Percentiles rank a stretch among this genome's conserved stretches.
phyloP scores from a whole-genome alignment of 2,329 filamentous ascomycete genomes.

The Neocatenulostroma microsporum region DNA sequence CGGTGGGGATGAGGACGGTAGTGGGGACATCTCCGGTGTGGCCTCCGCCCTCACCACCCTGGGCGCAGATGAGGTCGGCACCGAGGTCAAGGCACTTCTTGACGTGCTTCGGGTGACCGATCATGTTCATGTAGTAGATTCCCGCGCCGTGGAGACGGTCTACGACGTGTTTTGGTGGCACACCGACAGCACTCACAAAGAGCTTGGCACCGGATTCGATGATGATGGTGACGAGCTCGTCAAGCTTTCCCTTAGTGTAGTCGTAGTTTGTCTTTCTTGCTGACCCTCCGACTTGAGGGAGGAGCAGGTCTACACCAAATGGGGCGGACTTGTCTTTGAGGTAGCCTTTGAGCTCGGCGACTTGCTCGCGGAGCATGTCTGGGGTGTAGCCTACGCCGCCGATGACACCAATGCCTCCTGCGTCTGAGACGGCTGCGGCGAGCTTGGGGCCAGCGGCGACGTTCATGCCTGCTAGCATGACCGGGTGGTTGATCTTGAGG shows the following conservation, averaged over 20 bases:
- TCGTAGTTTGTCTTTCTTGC: constrained; percentile 92
- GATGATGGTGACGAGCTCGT: constrained; percentile 79
- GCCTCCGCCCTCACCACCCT: constrained; percentile 87
- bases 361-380: constrained; percentile 65
- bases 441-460: constrained; percentile 67
- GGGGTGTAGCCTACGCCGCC: constrained; percentile 63
- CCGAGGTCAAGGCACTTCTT: constrained; percentile 79
- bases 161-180: constrained; percentile 67
- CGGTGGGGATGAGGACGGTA: constrained; percentile 76
- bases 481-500: constrained; percentile 76
- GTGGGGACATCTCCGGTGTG: constrained; percentile 85
- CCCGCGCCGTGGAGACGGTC: constrained; percentile 69
- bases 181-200: constrained; percentile 82
- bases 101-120: constrained; percentile 84
- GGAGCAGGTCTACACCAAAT: constrained; percentile 84
- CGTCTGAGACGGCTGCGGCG: constrained; percentile 80
- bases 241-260: constrained; percentile 82
- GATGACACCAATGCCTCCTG: constrained; percentile 66
- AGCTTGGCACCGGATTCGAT: constrained; percentile 75
- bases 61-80: constrained; percentile 84
- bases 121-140: constrained; percentile 94
- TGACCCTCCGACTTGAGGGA: constrained; percentile 76
- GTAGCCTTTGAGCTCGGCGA: constrained; percentile 75
- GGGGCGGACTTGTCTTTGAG: constrained; percentile 61
- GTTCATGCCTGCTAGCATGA: constrained; percentile 94